phyloP scores from a whole-genome alignment of 768 basidiomycete genomes.

The Pholiota conissans region DNA sequence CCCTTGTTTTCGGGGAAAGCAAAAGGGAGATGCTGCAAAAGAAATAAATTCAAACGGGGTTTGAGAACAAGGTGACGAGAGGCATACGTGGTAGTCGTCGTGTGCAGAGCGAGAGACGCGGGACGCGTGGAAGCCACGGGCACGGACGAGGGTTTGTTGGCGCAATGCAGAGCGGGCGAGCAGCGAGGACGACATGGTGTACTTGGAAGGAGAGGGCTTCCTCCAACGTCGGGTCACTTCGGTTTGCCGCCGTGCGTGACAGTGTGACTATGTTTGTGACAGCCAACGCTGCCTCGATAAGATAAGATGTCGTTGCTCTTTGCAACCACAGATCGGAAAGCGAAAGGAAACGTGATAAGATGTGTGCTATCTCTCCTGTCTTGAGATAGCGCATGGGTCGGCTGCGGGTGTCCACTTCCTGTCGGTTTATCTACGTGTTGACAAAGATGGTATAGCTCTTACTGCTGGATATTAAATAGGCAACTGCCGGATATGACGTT shows the following conservation, averaged over 20 bases:
- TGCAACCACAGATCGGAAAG: no score
- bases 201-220: not conserved
- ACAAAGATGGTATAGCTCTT: no score
- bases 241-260: constrained; percentile 9
- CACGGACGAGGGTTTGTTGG: constrained; percentile 34
- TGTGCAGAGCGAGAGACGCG: constrained; percentile 46
- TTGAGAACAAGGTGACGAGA: not conserved
- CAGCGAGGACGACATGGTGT: constrained; percentile 39
- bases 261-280: not conserved
- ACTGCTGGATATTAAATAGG: no score
- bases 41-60: constrained; percentile 4
- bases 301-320: not conserved
- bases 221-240: constrained; percentile 14
- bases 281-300: not conserved
- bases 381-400: no score
- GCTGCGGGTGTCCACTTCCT: no score
- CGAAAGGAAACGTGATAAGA: not conserved
- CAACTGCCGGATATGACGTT: not conserved
- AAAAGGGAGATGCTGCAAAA: constrained; percentile 55
- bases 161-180: constrained; percentile 42
- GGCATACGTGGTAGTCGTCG: constrained; percentile 58
- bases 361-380: not conserved
- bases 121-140: constrained; percentile 39
- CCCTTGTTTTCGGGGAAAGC: constrained; percentile 49
- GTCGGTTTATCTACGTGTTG: no score